phyloP scores from a whole-genome alignment of 495 filamentous ascomycete species.

The Penicillium maclennaniae region DNA sequence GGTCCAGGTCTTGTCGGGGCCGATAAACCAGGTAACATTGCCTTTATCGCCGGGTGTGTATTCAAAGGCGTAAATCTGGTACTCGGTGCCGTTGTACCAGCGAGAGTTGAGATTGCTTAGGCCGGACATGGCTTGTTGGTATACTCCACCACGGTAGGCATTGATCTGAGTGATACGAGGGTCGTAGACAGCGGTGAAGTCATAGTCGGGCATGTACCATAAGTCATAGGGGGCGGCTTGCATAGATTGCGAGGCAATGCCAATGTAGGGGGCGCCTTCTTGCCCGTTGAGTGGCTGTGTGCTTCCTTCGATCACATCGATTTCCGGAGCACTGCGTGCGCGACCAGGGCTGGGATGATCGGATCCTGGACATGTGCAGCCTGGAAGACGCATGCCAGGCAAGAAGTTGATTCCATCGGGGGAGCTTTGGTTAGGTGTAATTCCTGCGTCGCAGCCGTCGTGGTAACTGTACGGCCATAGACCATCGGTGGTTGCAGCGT shows the following conservation, averaged over 20 bases:
- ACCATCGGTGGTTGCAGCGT: slow-evolving; percentile 68
- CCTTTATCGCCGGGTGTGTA: slow-evolving; percentile 63
- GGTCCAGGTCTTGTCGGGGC: slow-evolving; percentile 61
- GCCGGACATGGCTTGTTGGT: slow-evolving; percentile 71
- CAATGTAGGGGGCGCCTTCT: slow-evolving; percentile 41
- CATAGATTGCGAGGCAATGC: slow-evolving; percentile 65
- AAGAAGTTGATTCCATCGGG: slow-evolving; percentile 64
- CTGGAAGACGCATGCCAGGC: slow-evolving; percentile 71
- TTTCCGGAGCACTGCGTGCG: slow-evolving; percentile 69
- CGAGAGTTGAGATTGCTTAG: slow-evolving; percentile 67
- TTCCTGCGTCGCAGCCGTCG: slow-evolving; percentile 68
- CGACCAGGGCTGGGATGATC: slow-evolving; percentile 71
- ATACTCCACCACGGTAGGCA: slow-evolving; percentile 61
- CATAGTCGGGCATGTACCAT: slow-evolving; percentile 70
- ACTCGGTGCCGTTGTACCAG: slow-evolving; percentile 72
- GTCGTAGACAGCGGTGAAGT: slow-evolving; percentile 64
- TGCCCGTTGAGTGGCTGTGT: slow-evolving; percentile 49
- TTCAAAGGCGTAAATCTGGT: slow-evolving; percentile 70
- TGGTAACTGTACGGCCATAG: slow-evolving; percentile 78
- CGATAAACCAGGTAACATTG: slow-evolving; percentile 65
- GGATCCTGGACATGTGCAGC: slow-evolving; percentile 60
- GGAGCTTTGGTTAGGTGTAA: slow-evolving; percentile 73
- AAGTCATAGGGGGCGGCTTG: slow-evolving; percentile 75
- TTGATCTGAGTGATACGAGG: slow-evolving; percentile 58
- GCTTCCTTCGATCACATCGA: slow-evolving; percentile 72